Evolutionary conservation across 2,329 filamentous ascomycete species (phyloP).

Genomic region (Fusarium algeriense): DNA sequence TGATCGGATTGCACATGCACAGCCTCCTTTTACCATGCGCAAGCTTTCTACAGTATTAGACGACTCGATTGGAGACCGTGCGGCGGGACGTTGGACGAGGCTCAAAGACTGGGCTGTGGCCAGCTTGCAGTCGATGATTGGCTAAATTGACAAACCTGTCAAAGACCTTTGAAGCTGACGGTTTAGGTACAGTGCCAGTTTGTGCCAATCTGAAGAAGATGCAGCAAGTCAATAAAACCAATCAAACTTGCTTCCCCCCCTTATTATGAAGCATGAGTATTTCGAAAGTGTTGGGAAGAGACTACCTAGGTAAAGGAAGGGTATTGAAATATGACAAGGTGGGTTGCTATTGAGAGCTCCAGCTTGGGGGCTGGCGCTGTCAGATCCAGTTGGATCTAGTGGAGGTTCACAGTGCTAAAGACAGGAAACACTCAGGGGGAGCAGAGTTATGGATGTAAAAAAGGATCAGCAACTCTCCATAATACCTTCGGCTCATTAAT

Average conservation of each 20-base stretch:
- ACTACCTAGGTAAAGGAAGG: not conserved
- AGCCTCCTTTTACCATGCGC: conserved; percentile 40
- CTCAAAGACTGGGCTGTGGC: conserved; percentile 44
- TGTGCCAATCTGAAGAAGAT: not conserved
- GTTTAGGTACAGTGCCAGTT: conserved; percentile 13
- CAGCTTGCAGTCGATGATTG: conserved; percentile 47
- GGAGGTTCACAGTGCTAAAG: conserved; percentile 33
- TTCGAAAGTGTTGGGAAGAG: not conserved
- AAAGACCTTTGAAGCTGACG: conserved; percentile 14
- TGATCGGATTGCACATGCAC: conserved; percentile 37
- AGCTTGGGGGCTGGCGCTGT: conserved; percentile 32
- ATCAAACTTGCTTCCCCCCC: not conserved
- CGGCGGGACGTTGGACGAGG: conserved; percentile 44
- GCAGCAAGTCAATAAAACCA: not conserved
- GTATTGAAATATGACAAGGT: conserved; percentile 15
- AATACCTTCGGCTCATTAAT: not conserved
- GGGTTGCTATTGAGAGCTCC: conserved; percentile 9
- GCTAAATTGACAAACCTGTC: conserved; percentile 5
- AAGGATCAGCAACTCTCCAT: conserved; percentile 33
- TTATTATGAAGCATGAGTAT: not conserved
- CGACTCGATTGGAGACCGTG: conserved; percentile 36
- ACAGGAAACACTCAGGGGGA: conserved; percentile 15
- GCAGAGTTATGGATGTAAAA: conserved; percentile 4
- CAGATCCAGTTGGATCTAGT: conserved; percentile 23
- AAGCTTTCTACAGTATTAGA: conserved; percentile 30